These are phyloP conservation scores for Smallanthus sonchifolius DNA, from an alignment of 129 eudicot genomes.

Conservation along the genomic window DNA sequence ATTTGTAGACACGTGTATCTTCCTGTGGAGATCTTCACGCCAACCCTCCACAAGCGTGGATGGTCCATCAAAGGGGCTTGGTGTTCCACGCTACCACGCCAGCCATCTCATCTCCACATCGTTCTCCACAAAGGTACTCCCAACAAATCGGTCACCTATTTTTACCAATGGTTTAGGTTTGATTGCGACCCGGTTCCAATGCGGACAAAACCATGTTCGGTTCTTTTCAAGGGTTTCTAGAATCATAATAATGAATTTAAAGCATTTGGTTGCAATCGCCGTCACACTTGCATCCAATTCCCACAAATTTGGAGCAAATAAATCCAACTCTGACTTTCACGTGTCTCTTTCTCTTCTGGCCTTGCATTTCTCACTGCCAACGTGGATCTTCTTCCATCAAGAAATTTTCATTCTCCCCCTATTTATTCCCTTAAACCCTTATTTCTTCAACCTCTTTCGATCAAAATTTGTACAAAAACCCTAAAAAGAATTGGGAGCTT, in stretches of 20 bases:
- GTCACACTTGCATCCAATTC: conserved; percentile 35
- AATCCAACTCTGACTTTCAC: not conserved
- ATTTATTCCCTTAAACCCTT: conserved; percentile 27
- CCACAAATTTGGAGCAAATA: conserved; percentile 2
- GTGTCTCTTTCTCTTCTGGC: conserved; percentile 9
- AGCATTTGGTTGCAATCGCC: conserved; percentile 9
- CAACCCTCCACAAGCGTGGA: no score
- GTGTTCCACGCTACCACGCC: no score
- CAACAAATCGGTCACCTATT: not conserved
- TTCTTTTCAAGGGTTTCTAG: conserved; percentile 21
- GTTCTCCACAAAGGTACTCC: not conserved
- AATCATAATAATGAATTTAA: conserved; percentile 1
- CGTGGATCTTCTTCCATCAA: conserved; percentile 34
- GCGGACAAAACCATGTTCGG: conserved; percentile 4
- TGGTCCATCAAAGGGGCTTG: no score
- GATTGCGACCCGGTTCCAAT: not conserved
- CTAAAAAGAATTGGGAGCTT: conserved; percentile 8
- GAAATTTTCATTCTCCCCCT: not conserved
- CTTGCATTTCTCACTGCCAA: conserved; percentile 18
- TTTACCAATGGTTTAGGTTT: not conserved
- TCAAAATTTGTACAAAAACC: conserved; percentile 17
- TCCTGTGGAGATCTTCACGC: no score
- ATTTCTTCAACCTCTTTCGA: not conserved
- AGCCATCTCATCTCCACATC: no score
- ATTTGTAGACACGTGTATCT: no score